Evolutionary conservation across 2,329 filamentous ascomycete species (phyloP).

Genomic region (Dactylella cylindrospora): DNA sequence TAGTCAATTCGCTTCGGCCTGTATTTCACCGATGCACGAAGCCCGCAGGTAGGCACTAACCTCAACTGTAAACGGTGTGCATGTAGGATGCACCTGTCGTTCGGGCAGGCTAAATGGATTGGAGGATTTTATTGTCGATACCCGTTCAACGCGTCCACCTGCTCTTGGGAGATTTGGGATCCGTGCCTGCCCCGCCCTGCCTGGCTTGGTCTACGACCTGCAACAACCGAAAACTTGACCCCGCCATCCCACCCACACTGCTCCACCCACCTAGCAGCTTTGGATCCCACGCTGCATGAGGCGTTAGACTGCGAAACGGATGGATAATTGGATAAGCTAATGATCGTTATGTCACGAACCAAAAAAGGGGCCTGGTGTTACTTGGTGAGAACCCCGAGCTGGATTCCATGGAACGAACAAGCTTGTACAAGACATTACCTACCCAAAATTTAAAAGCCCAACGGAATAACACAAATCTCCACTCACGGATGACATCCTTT

Average conservation of each 20-base stretch:
- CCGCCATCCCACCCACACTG: background rate
- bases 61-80: too few relatives aligned
- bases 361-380: too few relatives aligned
- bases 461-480: background rate
- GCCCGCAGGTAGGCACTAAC: too few relatives aligned
- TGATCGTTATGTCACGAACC: too few relatives aligned
- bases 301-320: too few relatives aligned
- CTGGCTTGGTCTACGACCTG: too few relatives aligned
- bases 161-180: background rate
- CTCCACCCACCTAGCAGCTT: background rate
- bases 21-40: conserved; percentile 22
- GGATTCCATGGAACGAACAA: too few relatives aligned
- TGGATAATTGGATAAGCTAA: too few relatives aligned
- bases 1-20: conserved; percentile 22
- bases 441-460: too few relatives aligned
- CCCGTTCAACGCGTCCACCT: conserved; percentile 11
- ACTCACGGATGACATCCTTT: conserved; percentile 27
- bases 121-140: background rate
- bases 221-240: background rate
- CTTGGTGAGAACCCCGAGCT: too few relatives aligned
- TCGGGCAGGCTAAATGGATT: too few relatives aligned
- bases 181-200: conserved; percentile 6
- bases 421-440: too few relatives aligned
- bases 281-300: conserved; percentile 5
- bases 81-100: background rate